Base-by-base conservation (phyloP, 2,329 filamentous ascomycete species). In the Epichloe festucae region DNA sequence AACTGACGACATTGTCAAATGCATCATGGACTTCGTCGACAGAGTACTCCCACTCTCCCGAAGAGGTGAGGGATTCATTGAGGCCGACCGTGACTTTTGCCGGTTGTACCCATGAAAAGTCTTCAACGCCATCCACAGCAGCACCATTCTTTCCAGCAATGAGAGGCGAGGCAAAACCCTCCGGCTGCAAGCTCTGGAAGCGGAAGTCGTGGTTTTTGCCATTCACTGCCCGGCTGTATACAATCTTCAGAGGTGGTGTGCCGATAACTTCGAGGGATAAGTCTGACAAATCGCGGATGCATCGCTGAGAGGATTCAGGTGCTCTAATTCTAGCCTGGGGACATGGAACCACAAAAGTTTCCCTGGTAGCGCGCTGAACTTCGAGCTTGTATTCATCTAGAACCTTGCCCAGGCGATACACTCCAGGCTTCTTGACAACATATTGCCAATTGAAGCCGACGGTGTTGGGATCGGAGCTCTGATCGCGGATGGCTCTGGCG, bases 361-460 rank as follows among this genome's bases (percentile, higher is more conserved):
- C 87, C 47, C 83, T 83, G 49, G 76, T 77, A 41, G 79, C 76
- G 41, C 86, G 81, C 60, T 90, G 89, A 11, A 96, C 88, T 65
- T 97, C 89, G 35, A 98, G 78, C 66, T 95, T 95, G 54, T 94
- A 93, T 65, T 95, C 85, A 65, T 98, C 93, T 56, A 95, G 72
- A 10, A 98, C 89, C 63, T 83, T 89, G 52, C 84, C 79, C 35
- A 98, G 75, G 42, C 85, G 79, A 68, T 98, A 98, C 19, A 94
- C 78, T 38, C 93, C 93, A 1, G 89, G 81, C 67, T 93, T 93
- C 71, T 88, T 94, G 39, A 94, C 77, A 0, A 78, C 74, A 59
- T 88, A 86, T 50, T 83, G 78, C 60, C 94, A 80, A 49, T 81
- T 76, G 49, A 87, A 79, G 43, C 85, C 78, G 7, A 75, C 72